Evolutionary conservation across 352 stramenopile species (phyloP), one percentile per base, ranked within the genome.

Genomic region (Phytopythium boreale): DNA sequence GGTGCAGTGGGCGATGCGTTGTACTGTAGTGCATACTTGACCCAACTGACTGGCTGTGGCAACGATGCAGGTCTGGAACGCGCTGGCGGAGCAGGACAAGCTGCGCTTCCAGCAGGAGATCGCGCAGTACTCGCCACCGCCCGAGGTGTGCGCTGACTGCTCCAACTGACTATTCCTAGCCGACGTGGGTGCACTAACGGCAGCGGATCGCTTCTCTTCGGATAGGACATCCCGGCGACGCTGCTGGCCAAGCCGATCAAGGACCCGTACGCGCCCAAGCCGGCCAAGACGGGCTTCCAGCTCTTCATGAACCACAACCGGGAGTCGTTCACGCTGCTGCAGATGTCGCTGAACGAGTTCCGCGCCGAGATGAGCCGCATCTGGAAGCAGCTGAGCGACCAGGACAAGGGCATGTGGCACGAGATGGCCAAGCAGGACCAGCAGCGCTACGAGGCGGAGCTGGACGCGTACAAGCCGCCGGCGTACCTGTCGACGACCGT

Each of bases 261-360:
- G 66, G 72, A 86, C 46, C 68, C 78, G 9, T 77, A 71, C 29
- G 72, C 75, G 2, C 76, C 72, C 11, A 77, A 82, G 50, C 56
- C 67, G 8, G 71, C 80, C 5, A 77, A 77, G 56, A 80, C 77
- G n/a, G 78, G 66, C 24, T 91, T 91, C 41, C 80, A 89, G 49
- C 64, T 87, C 20, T 89, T 91, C 53, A 69, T 91, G 59, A 71
- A 63, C 27, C 73, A 84, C 59, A 81, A 88, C 29, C 76, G 75
- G 19, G 75, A 84, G 62, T 84, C 70, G 37, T 81, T 89, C 29
- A 64, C 70, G 43, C 71, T 87, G 15, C 56, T 84, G 14, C 73
- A 76, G 46, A 81, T 88, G 69, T 76, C 80, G 26, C 67, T 82
- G 39, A 83, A 86, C 26, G 78, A 79, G 53, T 86, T 89, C 41